Base-by-base conservation (phyloP, 352 stramenopile genomes). In the Nothophytophthora sp. region DNA sequence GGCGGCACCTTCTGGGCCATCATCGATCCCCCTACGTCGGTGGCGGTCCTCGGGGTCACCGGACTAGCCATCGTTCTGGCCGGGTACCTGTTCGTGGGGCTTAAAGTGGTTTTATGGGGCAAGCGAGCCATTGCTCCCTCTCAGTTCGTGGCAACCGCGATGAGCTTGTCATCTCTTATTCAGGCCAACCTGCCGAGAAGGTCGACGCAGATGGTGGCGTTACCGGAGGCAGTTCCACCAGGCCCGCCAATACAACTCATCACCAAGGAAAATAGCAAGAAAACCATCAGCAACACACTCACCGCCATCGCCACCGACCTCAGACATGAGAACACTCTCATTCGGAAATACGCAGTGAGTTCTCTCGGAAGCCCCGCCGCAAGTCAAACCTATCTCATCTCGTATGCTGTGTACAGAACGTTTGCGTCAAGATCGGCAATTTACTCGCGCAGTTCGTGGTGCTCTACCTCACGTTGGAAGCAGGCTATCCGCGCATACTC, bases 1-100 rank as follows among this genome's bases (percentile, higher is more conserved):
- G 16, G 29, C 12, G 57, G 57, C 1, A 32, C 29, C 7, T 66
- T 66, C 35, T 66, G 57, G 57, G 35, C 50, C 2, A 23, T 57
- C 0, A 35, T 57, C 13, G 39, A 57, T 8, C 28, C 24, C 20
- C 33, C 22, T 4, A n/a, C 30, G n/a, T 33, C 35, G 8, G 7
- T 67, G 1, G 38, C 47, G 5, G 32, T 47, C 8, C 41, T 44
- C 11, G 33, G 40, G 15, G 13, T 53, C 0, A 23, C 30, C n/a
- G 27, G 45, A 2, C 36, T 62, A 6, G 39, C 27, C 15, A n/a
- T 51, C 16, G 23, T 52, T 2, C 39, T 45, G 1, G 10, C 54
- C 4, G 40, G 44, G 0, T 47, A 54, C 9, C 9, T 35, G 29
- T 12, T 35, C 29, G 29, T 35, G 13, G 29, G 29, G 4, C 29